Evolutionary conservation across 768 basidiomycete genomes (phyloP), one percentile per base, ranked within the genome.

Genomic region (Kwoniella dendrophila): DNA sequence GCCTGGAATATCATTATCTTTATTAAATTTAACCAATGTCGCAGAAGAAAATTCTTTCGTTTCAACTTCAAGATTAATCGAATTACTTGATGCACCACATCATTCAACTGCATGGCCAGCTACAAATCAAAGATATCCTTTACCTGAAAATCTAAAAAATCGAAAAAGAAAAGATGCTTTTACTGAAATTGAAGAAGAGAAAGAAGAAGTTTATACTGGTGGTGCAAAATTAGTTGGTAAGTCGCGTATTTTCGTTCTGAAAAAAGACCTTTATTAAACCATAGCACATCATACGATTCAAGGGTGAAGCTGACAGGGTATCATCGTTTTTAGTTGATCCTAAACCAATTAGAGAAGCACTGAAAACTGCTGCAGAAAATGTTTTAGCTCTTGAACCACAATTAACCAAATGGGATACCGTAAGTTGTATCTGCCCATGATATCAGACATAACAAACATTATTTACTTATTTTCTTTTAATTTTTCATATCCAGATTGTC

Each of bases 1-100:
- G 90, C 90, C 91, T 30, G 92, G 92, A 2, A 90, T 94, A 77
- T 92, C 90, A 16, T 81, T 95, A 62, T 89, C 90, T 1, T 82
- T 92, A 18, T 82, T 93, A 16, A 82, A 83, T 26, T 57, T 78
- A 1, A 71, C 76, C 36, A 78, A 81, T 1, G 82, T 84, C 6
- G 29, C 58, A 1, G 59, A 59, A n/a, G 67, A 64, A 16, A 59
- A 51, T 20, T 52, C 63, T 7, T 41, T 62, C 48, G 59, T 61
- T 16, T 59, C 63, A 1, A 61, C 57, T 14, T 53, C 63, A 12
- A 26, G 56, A 41, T 51, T 76, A 0, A 44, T 76, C 2, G 62
- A 64, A 20, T 56, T 74, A 26, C 62, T 76, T 26, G 75, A 76
- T 44, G 75, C 75, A 4, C 75, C 75, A 12, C 75, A 76, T 53